Base-by-base conservation (phyloP, 2,329 filamentous ascomycete species). In the Trichoderma sp. region DNA sequence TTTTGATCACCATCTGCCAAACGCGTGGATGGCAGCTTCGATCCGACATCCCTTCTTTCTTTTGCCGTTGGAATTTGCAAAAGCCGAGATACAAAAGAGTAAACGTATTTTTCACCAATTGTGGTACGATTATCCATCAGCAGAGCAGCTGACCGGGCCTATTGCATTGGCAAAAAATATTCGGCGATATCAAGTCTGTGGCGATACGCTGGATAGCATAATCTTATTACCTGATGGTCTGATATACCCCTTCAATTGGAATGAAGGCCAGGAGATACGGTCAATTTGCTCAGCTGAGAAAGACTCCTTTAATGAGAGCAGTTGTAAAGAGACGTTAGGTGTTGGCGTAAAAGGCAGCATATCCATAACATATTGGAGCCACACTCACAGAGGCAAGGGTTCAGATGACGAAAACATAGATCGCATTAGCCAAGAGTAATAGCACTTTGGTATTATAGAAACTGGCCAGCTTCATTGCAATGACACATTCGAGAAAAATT, bases 401-500 rank as follows among this genome's bases (percentile, higher is more conserved):
- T 15, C 67, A 56, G 58, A 70, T 26, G 11, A 18, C 18, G 58
- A 70, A 56, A 70, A 70, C 34, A 73, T 73, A 39, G 70, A 58
- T 21, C 70, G 70, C 43, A 86, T 77, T 73, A 86, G 82, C 12
- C 62, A 53, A 34, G 62, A 43, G 3, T 7, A 51, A 51, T 51
- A 51, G 21, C 9, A 21, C 18, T 21, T 21, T 21, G 9, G 9
- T 47, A 21, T 2, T 51, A 21, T 5, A 51, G n/a, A 51, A 51
- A 21, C n/a, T 51, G 0, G 0, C 21, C 9, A 51, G 3, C 18
- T n/a, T n/a, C 7, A 21, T 21, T 51, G n/a, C n/a, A 51, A 51
- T 51, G 43, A 21, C 9, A 6, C 3, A 9, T 11, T 51, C 8
- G 1, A 51, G n/a, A 43, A 43, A 9, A 18, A 43, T n/a, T n/a